Conservation (phyloP, 352 stramenopile species). For the Globisporangium uncinulatum region DNA sequence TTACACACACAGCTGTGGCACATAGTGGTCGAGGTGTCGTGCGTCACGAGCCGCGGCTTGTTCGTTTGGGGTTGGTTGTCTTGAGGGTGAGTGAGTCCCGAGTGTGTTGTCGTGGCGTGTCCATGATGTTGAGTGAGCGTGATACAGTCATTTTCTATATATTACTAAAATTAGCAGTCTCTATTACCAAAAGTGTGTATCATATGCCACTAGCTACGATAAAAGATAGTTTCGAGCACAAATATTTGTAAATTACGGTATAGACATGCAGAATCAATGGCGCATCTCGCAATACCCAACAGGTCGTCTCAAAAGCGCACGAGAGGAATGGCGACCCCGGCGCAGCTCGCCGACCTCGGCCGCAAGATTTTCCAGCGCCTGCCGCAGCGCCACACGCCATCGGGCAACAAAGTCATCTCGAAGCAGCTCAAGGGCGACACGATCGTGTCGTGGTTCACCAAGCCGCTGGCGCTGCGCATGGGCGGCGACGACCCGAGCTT, state of each 20-base stretch:
- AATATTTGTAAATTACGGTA: constrained; percentile 2
- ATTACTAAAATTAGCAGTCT: too few relatives aligned
- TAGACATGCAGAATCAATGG: constrained; percentile 10
- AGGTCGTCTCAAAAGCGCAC: constrained; percentile 3
- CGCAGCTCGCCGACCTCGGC: constrained; percentile 72
- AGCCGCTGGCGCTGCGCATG: constrained; percentile 66
- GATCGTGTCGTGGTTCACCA: constrained; percentile 84
- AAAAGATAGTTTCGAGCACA: background rate
- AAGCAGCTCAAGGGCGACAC: constrained; percentile 87
- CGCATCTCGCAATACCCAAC: constrained; percentile 1
- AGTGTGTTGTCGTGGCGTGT: too few relatives aligned
- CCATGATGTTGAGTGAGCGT: too few relatives aligned
- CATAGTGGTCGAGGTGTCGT: constrained; percentile 25
- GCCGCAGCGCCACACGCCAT: constrained; percentile 72
- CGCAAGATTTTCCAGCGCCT: constrained; percentile 88
- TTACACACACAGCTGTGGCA: constrained; percentile 78
- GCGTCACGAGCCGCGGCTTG: too few relatives aligned
- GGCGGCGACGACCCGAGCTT: constrained; percentile 83
- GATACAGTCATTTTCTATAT: too few relatives aligned
- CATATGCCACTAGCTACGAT: too few relatives aligned
- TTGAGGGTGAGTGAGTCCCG: background rate
- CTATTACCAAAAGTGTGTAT: too few relatives aligned
- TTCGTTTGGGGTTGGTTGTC: background rate
- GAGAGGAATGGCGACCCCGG: constrained; percentile 25
- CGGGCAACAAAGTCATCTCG: constrained; percentile 87